Conservation (phyloP, 768 basidiomycete species). For the Mycena maculata region DNA sequence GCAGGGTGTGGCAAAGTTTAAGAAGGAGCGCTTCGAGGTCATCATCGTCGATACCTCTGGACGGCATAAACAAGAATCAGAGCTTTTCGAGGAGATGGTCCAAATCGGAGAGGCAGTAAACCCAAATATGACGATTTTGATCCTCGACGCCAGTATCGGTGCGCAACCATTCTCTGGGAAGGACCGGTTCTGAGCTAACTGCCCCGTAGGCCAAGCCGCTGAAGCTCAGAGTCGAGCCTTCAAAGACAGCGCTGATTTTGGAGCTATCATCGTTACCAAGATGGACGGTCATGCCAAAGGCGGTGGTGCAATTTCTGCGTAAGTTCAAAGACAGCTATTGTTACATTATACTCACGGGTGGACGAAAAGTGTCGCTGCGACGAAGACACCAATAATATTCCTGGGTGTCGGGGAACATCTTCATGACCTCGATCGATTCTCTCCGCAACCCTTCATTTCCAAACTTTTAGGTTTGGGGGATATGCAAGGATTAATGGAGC, state of each 20-base stretch:
- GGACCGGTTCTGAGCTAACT: background rate
- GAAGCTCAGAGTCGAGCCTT: constrained; percentile 97
- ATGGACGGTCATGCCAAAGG: constrained; percentile 99
- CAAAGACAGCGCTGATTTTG: constrained; percentile 97
- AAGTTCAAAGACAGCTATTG: constrained; percentile 48
- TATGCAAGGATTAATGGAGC: constrained; percentile 96
- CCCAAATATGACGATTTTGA: constrained; percentile 95
- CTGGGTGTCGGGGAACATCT: constrained; percentile 98
- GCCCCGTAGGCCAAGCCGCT: constrained; percentile 86
- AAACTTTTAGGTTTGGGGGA: constrained; percentile 97
- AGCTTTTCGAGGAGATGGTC: constrained; percentile 98
- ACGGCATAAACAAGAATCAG: constrained; percentile 95
- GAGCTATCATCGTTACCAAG: constrained; percentile 99
- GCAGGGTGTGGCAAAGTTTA: constrained; percentile 96
- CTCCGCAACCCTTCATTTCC: constrained; percentile 96
- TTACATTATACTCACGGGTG: background rate
- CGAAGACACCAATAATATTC: constrained; percentile 98
- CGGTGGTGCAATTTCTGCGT: constrained; percentile 99
- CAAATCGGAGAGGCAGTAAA: constrained; percentile 94
- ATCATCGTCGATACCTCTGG: constrained; percentile 99
- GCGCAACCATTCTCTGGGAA: constrained; percentile 27
- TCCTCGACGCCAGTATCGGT: constrained; percentile 98
- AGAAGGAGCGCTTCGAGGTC: constrained; percentile 97
- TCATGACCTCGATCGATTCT: constrained; percentile 95
- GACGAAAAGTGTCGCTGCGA: constrained; percentile 88